Base-by-base conservation (phyloP, 2,329 filamentous ascomycete species). In the Rhinocladiella similis region DNA sequence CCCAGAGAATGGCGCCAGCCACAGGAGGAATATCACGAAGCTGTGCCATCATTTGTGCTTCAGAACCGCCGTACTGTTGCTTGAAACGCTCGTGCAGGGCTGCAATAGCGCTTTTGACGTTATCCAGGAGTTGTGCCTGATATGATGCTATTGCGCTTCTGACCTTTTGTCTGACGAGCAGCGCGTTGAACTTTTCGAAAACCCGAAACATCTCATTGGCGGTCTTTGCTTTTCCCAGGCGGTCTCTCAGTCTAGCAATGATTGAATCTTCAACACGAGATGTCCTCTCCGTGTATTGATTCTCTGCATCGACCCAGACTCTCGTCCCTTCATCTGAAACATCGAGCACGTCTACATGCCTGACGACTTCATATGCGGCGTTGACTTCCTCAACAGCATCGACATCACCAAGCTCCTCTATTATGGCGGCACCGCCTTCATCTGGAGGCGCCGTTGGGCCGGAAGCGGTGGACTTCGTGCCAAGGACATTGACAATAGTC, bases 181-280 rank as follows among this genome's bases (percentile, higher is more conserved):
- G 86, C 1, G 94, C 94, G 70, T 99, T 99, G 83, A 99, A 99
- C 71, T 97, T 97, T 51, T 94, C 97, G 72, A 99, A 99, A 60
- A 99, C 94, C 53, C 95, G 89, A 73, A 99, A 99, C 94, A 99
- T 99, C 75, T 99, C 95, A 70, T 96, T 97, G 39, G 94, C 94
- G 60, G 91, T 96, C 80, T 96, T 97, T 12, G 94, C 93, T 5
- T 91, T 96, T 13, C 92, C 94, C 54, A 99, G 82, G 56, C 94
- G 89, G 73, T 99, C 94, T 67, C 94, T 84, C 29, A 99, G 80
- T 52, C 91, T 84, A 33, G 94, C 91, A 71, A 99, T 99, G 73
- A 99, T 99, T 3, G 94, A 97, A 74, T 99, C 99, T 72, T 99
- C 94, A 3, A 99, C 94, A 58, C 94, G 86, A 16, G 94, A 93